Percentiles rank a stretch among this genome's conserved stretches.
Evolutionary conservation across 2,329 filamentous ascomycete genomes (phyloP).

Genomic region (Exophiala calicioides): DNA sequence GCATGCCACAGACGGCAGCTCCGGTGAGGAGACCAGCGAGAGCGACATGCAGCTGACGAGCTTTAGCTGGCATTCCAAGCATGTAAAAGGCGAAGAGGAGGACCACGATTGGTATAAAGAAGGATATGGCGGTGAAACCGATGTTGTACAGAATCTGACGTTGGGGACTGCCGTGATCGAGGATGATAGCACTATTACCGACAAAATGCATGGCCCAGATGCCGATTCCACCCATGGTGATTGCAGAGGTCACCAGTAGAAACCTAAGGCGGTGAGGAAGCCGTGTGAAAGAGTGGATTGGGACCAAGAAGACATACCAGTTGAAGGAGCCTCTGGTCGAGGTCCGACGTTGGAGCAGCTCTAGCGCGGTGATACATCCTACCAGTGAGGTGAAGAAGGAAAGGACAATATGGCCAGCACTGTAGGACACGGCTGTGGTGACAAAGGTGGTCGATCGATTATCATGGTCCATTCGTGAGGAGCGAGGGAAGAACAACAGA

Average conservation of each 20-base stretch:
- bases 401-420: conserved; percentile 54
- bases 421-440: conserved; percentile 18
- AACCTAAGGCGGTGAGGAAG: conserved; percentile 49
- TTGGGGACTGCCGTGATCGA: conserved; percentile 62
- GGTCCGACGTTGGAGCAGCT: conserved; percentile 76
- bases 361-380: conserved; percentile 76
- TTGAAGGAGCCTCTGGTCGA: conserved; percentile 68
- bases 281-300: neutral
- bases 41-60: conserved; percentile 60
- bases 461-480: neutral
- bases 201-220: conserved; percentile 85
- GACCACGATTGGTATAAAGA: conserved; percentile 76
- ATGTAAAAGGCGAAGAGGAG: conserved; percentile 71
- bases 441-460: neutral
- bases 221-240: conserved; percentile 72
- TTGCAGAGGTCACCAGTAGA: conserved; percentile 63
- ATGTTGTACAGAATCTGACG: conserved; percentile 74
- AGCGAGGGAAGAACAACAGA: neutral
- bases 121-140: conserved; percentile 72
- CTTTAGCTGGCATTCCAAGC: conserved; percentile 61
- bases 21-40: conserved; percentile 70
- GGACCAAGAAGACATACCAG: conserved; percentile 53
- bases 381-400: conserved; percentile 71
- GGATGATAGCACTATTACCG: conserved; percentile 71
- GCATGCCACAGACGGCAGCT: conserved; percentile 78